Evolutionary conservation across 768 basidiomycete species (phyloP).

Genomic region (Cyclocybe cylindracea): DNA sequence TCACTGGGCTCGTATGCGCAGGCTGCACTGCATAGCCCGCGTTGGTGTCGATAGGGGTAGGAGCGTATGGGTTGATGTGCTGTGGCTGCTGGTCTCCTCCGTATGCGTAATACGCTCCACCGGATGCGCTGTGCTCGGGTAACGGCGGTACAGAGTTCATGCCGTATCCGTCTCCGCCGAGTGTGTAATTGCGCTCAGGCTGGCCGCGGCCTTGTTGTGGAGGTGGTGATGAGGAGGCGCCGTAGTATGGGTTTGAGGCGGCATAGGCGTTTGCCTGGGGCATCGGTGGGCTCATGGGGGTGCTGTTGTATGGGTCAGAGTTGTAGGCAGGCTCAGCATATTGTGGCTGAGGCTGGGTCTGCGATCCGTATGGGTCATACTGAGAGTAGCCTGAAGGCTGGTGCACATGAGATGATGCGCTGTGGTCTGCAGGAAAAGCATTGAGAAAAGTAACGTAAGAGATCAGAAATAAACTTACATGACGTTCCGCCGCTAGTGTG

Average conservation of each 20-base stretch:
- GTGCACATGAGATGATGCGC: slow-evolving; percentile 48
- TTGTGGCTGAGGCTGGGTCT: slow-evolving; percentile 26
- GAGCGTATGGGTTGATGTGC: slow-evolving; percentile 23
- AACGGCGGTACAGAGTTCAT: slow-evolving; percentile 42
- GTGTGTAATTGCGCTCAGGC: slow-evolving; percentile 54
- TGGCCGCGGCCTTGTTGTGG: slow-evolving; percentile 20
- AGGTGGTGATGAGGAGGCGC: slow-evolving; percentile 19
- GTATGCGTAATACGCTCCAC: slow-evolving; percentile 16
- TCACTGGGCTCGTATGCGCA: slow-evolving; percentile 38
- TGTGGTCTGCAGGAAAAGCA: slow-evolving; percentile 45
- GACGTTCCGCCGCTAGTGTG: slow-evolving; percentile 54
- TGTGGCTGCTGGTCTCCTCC: slow-evolving; percentile 20
- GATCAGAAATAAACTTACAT: slow-evolving; percentile 40
- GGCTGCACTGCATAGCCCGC: slow-evolving; percentile 18
- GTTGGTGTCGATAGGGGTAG: slow-evolving; percentile 41
- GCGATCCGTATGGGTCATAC: slow-evolving; percentile 49
- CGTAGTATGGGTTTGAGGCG: slow-evolving; percentile 27
- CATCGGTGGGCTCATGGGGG: slow-evolving; percentile 13
- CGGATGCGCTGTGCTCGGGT: slow-evolving; percentile 26
- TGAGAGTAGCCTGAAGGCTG: slow-evolving; percentile 46
- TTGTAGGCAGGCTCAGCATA: slow-evolving; percentile 26
- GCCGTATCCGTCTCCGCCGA: slow-evolving; percentile 60
- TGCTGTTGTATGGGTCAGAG: slow-evolving; percentile 41
- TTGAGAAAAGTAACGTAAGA: slow-evolving; percentile 1
- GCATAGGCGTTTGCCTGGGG: slow-evolving; percentile 16